Evolutionary conservation across 192 early-diverging fungal genomes (phyloP).

Genomic region (Linnemannia elongata): DNA sequence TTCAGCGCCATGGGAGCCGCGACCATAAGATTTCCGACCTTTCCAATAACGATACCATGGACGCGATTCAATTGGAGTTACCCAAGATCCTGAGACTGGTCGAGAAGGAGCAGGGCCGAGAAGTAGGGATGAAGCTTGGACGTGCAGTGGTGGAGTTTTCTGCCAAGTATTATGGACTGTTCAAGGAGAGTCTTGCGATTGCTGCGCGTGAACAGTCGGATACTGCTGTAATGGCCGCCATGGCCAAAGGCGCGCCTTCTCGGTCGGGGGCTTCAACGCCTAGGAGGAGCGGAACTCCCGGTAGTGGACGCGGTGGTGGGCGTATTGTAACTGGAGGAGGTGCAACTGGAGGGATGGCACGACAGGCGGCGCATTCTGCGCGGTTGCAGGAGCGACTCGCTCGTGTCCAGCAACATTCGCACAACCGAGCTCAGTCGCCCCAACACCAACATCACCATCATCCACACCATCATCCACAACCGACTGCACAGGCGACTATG

Average conservation of each 20-base stretch:
- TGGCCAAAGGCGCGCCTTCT: not conserved
- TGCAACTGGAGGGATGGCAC: not conserved
- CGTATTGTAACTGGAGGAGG: not conserved
- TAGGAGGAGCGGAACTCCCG: not conserved
- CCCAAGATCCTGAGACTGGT: slow-evolving; percentile 32
- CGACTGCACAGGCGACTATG: too few species aligned
- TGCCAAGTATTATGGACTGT: slow-evolving; percentile 28
- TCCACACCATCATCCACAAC: not conserved
- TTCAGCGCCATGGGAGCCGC: slow-evolving; percentile 23
- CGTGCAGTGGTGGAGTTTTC: slow-evolving; percentile 32
- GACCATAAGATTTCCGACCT: not conserved
- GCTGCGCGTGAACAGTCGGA: not conserved
- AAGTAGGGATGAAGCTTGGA: slow-evolving; percentile 34
- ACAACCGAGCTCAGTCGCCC: not conserved
- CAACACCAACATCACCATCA: not conserved
- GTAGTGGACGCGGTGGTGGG: not conserved
- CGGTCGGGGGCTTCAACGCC: not conserved
- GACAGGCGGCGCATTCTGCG: not conserved
- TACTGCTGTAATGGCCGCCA: not conserved
- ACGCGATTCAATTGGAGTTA: slow-evolving; percentile 51
- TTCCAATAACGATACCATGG: not conserved
- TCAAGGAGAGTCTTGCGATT: not conserved
- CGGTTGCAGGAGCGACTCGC: not conserved
- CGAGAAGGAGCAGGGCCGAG: slow-evolving; percentile 28
- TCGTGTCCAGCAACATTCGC: not conserved